Evolutionary conservation across 257 asterid species (phyloP), one percentile per base, ranked within the genome.

Genomic region (Gynochthodes officinalis): DNA sequence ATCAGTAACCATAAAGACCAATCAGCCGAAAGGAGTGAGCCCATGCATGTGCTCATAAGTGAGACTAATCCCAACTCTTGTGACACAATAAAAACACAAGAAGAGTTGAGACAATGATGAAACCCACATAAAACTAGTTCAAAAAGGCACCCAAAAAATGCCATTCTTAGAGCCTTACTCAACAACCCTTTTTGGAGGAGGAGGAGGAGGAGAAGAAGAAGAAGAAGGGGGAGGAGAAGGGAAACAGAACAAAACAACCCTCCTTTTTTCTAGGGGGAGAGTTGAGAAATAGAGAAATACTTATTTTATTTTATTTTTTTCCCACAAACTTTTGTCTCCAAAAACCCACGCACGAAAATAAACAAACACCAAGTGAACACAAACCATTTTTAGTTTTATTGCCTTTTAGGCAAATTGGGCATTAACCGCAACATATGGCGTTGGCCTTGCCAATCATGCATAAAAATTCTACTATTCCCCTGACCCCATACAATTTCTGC

Each of bases 1-100:
- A 7, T 4, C 4, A 63, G 53, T 25, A 75, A 52, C n/a, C 53
- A 71, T 75, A 75, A 75, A 59, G 15, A 44, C 46, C 53, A 75
- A 72, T 80, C 78, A 80, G 76, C 70, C 65, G 32, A 76, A 80
- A 80, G 74, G 75, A 75, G 73, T 67, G 83, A 76, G 30, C 48
- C 30, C 48, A 64, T 53, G 74, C 58, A 54, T 75, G 67, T 37
- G 52, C 53, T 75, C n/a, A 60, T 39, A 25, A 64, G 77, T 74
- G 67, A 73, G 58, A 27, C 55, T 32, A n/a, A 67, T 19, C 46
- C 64, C 55, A 54, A 52, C 66, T 9, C 72, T 63, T 33, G 50
- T 73, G 65, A 68, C 62, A 50, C n/a, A n/a, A n/a, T 68, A 43
- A 70, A 70, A 39, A 57, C 55, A 25, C 65, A n/a, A 28, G 13